A percentile compares a stretch with the other conserved stretches of the same genome.
These are phyloP conservation scores for Thelephora terrestris DNA, from an alignment of 1,284 basidiomycete species.

Conservation along the genomic window DNA sequence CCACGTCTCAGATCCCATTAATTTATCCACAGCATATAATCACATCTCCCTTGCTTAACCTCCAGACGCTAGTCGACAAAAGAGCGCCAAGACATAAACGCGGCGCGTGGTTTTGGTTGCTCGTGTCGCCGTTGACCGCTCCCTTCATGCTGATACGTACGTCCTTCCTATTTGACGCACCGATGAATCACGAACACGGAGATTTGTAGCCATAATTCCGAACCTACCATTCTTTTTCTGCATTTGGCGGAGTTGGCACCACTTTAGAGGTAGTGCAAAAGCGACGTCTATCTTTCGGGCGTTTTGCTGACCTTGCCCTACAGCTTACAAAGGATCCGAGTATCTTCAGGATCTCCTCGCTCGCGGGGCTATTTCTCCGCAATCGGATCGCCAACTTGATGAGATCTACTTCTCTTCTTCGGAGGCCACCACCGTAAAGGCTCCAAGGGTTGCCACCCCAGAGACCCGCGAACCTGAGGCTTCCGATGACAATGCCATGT, in stretches of 20 bases:
- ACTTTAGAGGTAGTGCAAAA: conserved; percentile 51
- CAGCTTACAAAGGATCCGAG: conserved; percentile 64
- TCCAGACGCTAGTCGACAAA: conserved; percentile 39
- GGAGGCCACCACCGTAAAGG: conserved; percentile 14
- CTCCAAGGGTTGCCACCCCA: conserved; percentile 1
- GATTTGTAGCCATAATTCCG: conserved; percentile 55
- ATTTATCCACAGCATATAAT: conserved; percentile 53
- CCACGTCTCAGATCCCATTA: conserved; percentile 45
- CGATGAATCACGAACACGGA: neutral
- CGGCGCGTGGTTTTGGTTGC: conserved; percentile 56
- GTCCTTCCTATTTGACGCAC: conserved; percentile 19
- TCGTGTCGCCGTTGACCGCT: conserved; percentile 55
- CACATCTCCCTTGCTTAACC: conserved; percentile 39
- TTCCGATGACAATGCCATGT: conserved; percentile 17
- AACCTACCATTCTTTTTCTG: conserved; percentile 81
- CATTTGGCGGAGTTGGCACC: conserved; percentile 74
- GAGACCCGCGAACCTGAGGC: conserved; percentile 5
- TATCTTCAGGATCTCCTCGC: conserved; percentile 55
- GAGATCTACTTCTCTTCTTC: conserved; percentile 38
- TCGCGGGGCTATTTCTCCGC: conserved; percentile 42
- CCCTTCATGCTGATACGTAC: conserved; percentile 67
- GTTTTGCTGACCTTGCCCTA: neutral
- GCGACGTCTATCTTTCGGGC: neutral
- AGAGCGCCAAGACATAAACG: conserved; percentile 54
- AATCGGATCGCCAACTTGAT: conserved; percentile 45